Conservation (phyloP, 805 yeast species). For the Alloascoidea africana region DNA sequence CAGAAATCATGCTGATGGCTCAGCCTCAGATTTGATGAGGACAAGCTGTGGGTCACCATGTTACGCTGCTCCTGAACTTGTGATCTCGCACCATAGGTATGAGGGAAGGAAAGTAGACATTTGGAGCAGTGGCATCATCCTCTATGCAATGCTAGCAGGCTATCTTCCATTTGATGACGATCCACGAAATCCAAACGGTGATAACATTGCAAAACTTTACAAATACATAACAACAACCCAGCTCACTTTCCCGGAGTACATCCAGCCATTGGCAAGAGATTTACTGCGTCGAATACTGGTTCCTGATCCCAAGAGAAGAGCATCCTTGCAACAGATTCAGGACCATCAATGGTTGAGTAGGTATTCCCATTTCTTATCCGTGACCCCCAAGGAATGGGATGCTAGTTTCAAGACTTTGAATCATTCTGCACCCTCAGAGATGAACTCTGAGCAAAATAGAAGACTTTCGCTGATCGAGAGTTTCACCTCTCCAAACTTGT, state of each 20-base stretch:
- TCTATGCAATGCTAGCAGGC: constrained; percentile 95
- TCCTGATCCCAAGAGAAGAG: constrained; percentile 70
- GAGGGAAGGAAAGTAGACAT: constrained; percentile 90
- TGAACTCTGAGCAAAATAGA: constrained; percentile 12
- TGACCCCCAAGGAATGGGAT: constrained; percentile 90
- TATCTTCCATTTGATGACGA: constrained; percentile 97
- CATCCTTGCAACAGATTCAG: constrained; percentile 52
- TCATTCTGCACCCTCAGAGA: background rate
- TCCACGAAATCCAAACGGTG: constrained; percentile 91
- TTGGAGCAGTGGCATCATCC: constrained; percentile 93
- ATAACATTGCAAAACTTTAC: constrained; percentile 80
- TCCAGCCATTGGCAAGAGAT: constrained; percentile 84
- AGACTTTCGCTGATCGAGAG: constrained; percentile 24
- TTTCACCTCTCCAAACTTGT: background rate
- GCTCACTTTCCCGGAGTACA: constrained; percentile 88
- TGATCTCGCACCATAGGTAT: constrained; percentile 73
- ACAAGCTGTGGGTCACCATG: constrained; percentile 97
- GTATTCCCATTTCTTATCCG: constrained; percentile 66
- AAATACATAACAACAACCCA: constrained; percentile 86
- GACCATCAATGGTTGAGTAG: constrained; percentile 83
- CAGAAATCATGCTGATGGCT: constrained; percentile 6
- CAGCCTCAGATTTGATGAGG: constrained; percentile 57
- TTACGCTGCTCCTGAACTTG: constrained; percentile 96
- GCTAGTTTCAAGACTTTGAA: constrained; percentile 24
- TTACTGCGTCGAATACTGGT: constrained; percentile 68